Conservation (phyloP, 106 monocot genomes). For the Hemerocallis citrina region DNA sequence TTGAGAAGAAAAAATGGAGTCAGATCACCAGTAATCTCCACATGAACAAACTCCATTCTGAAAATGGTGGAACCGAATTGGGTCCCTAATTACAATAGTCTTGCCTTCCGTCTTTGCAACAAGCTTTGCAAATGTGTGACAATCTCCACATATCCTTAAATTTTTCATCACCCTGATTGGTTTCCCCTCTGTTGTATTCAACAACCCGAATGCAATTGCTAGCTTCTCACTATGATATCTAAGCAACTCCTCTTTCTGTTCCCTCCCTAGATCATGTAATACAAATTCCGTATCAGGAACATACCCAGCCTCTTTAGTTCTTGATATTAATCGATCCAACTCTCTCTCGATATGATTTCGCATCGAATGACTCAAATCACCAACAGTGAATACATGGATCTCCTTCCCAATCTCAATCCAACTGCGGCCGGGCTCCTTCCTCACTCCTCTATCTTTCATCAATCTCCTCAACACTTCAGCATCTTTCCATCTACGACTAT, state of each 20-base stretch:
- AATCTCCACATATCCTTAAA: slow-evolving; percentile 61
- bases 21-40: slow-evolving; percentile 74
- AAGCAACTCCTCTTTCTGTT: slow-evolving; percentile 45
- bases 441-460: slow-evolving; percentile 46
- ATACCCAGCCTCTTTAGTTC: slow-evolving; percentile 29
- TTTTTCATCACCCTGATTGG: slow-evolving; percentile 58
- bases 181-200: slow-evolving; percentile 34
- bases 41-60: slow-evolving; percentile 44
- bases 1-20: no score
- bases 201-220: slow-evolving; percentile 49
- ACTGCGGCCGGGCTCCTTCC: slow-evolving; percentile 73
- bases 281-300: slow-evolving; percentile 41
- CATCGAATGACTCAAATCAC: slow-evolving; percentile 52
- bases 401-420: slow-evolving; percentile 58
- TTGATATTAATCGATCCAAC: slow-evolving; percentile 32
- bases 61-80: slow-evolving; percentile 60
- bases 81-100: slow-evolving; percentile 44
- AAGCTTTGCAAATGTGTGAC: slow-evolving; percentile 56
- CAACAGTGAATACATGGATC: slow-evolving; percentile 46
- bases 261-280: slow-evolving; percentile 45
- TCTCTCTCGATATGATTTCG: slow-evolving; percentile 26
- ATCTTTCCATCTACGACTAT: slow-evolving; percentile 41
- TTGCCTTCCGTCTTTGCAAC: slow-evolving; percentile 27
- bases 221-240: slow-evolving; percentile 55
- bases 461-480: slow-evolving; percentile 38